These are phyloP conservation scores for Clonostachys rhizophaga DNA, from an alignment of 2,329 filamentous ascomycete species.

Conservation along the genomic window DNA sequence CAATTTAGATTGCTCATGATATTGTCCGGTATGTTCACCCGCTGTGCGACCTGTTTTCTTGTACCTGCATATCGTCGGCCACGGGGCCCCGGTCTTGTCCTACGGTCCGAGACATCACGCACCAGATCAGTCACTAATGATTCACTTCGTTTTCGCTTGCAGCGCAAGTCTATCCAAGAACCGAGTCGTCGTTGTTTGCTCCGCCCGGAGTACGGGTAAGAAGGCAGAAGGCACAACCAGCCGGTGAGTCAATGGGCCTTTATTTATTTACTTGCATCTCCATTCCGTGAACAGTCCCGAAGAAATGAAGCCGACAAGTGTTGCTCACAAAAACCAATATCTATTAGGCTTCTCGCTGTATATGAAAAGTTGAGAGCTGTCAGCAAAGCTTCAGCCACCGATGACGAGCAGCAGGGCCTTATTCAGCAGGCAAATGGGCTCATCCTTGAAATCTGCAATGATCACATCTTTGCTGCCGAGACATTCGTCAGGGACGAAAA, in stretches of 20 bases:
- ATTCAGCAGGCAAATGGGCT: conserved; percentile 65
- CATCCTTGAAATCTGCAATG: conserved; percentile 74
- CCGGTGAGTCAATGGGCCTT: conserved; percentile 55
- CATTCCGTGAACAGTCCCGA: background rate
- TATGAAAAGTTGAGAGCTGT: conserved; percentile 53
- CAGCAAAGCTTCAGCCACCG: conserved; percentile 44
- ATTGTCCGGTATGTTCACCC: conserved; percentile 30
- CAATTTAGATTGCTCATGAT: conserved; percentile 31
- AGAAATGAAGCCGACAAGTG: background rate
- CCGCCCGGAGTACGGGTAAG: conserved; percentile 87
- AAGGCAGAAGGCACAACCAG: conserved; percentile 96
- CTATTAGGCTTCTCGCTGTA: conserved; percentile 49
- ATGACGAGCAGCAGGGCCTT: conserved; percentile 46
- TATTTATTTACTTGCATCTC: background rate
- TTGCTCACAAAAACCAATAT: conserved; percentile 2
- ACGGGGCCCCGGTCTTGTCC: too few species aligned
- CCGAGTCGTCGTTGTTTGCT: conserved; percentile 89
- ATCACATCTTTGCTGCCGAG: conserved; percentile 73
- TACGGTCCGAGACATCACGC: too few species aligned
- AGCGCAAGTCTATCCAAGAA: conserved; percentile 54
- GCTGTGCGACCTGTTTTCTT: background rate
- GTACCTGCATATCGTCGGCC: too few species aligned
- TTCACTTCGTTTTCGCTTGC: background rate
- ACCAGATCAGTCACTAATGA: too few species aligned
- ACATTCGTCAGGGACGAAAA: conserved; percentile 52